Evolutionary conservation across 2,329 filamentous ascomycete genomes (phyloP), one percentile per base, ranked within the genome.

Genomic region (Dichotomopilus funicola): DNA sequence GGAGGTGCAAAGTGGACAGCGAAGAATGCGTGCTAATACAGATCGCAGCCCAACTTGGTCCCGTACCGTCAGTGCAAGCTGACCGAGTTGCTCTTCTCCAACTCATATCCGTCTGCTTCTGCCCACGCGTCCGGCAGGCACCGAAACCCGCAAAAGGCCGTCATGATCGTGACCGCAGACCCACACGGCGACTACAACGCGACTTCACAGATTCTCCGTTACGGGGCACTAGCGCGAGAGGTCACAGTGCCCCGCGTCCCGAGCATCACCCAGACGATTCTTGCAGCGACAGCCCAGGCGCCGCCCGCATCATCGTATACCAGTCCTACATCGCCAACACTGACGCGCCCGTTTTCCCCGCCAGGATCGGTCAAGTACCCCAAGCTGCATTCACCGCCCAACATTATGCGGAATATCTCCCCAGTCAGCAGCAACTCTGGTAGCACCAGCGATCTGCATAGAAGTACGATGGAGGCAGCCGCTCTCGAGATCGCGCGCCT

Each of bases 161-260:
- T 95, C 64, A 97, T 99, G 91, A 88, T 99, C 55, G 92, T 97
- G 12, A 96, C 92, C 0, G 94, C 92, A 3, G 92, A 99, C 66
- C 89, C 94, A 0, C 73, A 88, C 10, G 92, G 94, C 40, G 94
- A 99, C 70, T 96, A 91, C 75, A 97, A 97, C 67, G 91, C 94
- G 10, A 99, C 94, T 0, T 95, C 89, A 5, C 94, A 97, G 67
- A 97, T 99, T 59, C 77, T 99, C 1, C 86, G 92, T 13, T 99
- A 99, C 72, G 94, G 89, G 27, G 92, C 94, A 0, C 79, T 99
- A 4, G 94, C 94, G 0, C 84, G 91, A 19, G 92, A 97, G 72
- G 88, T 97, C 9, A 95, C 92, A 0, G 89, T 96, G 1, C 91
- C 91, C 5, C 86, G 92, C 5, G 83, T 95, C 6, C 91, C 91